phyloP scores from a whole-genome alignment of 1,139 yeast species.

The Yamadazyma blattariae region DNA sequence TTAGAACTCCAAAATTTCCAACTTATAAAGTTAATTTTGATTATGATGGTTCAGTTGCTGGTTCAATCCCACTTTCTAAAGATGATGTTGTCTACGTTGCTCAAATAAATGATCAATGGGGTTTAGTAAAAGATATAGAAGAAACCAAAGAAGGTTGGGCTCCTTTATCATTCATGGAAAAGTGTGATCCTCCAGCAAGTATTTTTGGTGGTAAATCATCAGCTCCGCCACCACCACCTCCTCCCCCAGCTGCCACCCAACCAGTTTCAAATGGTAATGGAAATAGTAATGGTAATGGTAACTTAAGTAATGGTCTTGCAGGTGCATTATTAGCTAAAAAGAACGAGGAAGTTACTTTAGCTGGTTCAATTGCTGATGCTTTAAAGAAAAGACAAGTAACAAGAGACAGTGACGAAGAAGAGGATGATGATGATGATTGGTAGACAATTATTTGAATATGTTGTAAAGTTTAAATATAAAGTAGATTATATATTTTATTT shows the following conservation, averaged over 20 bases:
- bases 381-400: conserved; percentile 81
- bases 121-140: conserved; percentile 75
- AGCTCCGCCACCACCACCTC: conserved; percentile 26
- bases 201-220: conserved; percentile 27
- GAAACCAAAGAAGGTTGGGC: conserved; percentile 93
- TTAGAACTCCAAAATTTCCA: conserved; percentile 62
- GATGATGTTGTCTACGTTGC: conserved; percentile 74
- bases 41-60: conserved; percentile 81
- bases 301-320: conserved; percentile 65
- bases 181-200: conserved; percentile 48
- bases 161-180: conserved; percentile 85
- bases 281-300: conserved; percentile 12
- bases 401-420: conserved; percentile 69
- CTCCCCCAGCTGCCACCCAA: conserved; percentile 10
- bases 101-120: conserved; percentile 84
- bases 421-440: conserved; percentile 63
- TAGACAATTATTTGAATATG: no score
- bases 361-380: conserved; percentile 89
- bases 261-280: conserved; percentile 12
- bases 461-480: no score
- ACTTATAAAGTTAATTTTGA: conserved; percentile 86
- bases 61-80: conserved; percentile 72
- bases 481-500: no score
- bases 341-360: conserved; percentile 62
- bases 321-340: conserved; percentile 70